phyloP scores from a whole-genome alignment of 345 rosid species.

The Hypericum androsaemum region DNA sequence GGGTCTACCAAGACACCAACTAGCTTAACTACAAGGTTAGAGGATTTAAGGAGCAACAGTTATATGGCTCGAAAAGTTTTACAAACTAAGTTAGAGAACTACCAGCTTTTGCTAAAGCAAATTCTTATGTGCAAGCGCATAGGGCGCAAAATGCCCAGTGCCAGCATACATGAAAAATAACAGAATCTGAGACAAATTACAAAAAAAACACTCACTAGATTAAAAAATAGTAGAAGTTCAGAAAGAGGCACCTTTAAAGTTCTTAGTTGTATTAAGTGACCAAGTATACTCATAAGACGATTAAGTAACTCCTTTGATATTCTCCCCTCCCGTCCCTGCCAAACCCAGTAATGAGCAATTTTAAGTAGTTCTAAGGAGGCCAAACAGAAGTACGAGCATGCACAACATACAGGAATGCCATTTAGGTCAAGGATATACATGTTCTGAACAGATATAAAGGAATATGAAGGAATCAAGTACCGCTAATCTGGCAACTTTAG shows the following conservation, averaged over 20 bases:
- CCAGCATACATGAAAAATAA: no score
- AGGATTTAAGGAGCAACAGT: no score
- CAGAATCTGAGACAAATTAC: no score
- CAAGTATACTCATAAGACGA: slow-evolving; percentile 83
- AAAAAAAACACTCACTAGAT: no score
- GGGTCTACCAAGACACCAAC: no score
- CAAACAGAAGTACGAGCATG: background rate
- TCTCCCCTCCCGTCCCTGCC: slow-evolving; percentile 73
- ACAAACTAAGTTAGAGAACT: no score
- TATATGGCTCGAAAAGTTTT: no score
- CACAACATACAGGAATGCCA: background rate
- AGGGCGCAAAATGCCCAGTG: no score
- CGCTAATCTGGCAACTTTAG: slow-evolving; percentile 73
- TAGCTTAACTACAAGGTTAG: no score
- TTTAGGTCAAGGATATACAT: background rate
- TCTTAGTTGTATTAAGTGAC: slow-evolving; percentile 83
- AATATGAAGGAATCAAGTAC: slow-evolving; percentile 20
- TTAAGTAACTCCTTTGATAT: slow-evolving; percentile 65
- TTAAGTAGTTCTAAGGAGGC: background rate
- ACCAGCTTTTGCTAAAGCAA: no score
- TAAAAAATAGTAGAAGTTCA: background rate
- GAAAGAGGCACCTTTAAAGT: slow-evolving; percentile 67
- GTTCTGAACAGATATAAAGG: background rate
- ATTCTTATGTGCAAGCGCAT: no score
- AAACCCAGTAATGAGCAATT: slow-evolving; percentile 14